Conservation (phyloP, 2,329 filamentous ascomycete genomes). For the Truncatella angustata region DNA sequence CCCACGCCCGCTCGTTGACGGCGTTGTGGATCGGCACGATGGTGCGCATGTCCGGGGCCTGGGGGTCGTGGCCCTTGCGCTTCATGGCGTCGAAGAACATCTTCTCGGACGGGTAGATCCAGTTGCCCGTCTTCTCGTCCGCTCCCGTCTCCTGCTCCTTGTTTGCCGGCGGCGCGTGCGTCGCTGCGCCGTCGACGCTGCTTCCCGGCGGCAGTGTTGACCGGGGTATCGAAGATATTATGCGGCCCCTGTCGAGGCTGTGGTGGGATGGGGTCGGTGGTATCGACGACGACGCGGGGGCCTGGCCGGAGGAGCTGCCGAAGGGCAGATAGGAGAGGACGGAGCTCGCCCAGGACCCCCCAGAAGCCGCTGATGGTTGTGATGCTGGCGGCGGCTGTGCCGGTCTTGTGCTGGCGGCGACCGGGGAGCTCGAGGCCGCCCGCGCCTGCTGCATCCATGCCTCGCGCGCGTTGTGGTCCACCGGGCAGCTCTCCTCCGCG, state of each 20-base stretch:
- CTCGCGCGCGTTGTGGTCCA: slow-evolving; percentile 67
- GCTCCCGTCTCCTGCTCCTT: slow-evolving; percentile 74
- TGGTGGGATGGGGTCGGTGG: slow-evolving; percentile 5
- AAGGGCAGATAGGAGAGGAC: slow-evolving; percentile 41
- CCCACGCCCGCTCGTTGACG: slow-evolving; percentile 95
- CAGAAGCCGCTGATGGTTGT: slow-evolving; percentile 33
- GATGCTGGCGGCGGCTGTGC: slow-evolving; percentile 27
- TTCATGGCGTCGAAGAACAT: slow-evolving; percentile 98
- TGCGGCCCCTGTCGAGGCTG: slow-evolving; percentile 63
- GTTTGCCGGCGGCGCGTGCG: slow-evolving; percentile 54
- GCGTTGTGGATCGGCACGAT: slow-evolving; percentile 98
- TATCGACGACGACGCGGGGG: too few species aligned
- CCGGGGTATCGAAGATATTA: slow-evolving; percentile 77
- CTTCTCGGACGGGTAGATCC: slow-evolving; percentile 94
- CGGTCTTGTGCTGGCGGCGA: slow-evolving; percentile 13
- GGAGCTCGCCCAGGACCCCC: slow-evolving; percentile 43
- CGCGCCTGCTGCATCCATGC: slow-evolving; percentile 54
- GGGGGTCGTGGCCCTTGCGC: slow-evolving; percentile 77
- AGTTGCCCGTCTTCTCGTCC: slow-evolving; percentile 73
- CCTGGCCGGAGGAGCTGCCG: slow-evolving; percentile 24
- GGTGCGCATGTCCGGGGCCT: slow-evolving; percentile 76
- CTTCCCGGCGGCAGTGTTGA: slow-evolving; percentile 37
- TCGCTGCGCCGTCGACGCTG: slow-evolving; percentile 36
- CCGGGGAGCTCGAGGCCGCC: not conserved
- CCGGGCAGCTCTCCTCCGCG: slow-evolving; percentile 53